These are phyloP conservation scores for Aspergillus heteromorphus DNA, from an alignment of 495 filamentous ascomycete genomes.

Conservation along the genomic window DNA sequence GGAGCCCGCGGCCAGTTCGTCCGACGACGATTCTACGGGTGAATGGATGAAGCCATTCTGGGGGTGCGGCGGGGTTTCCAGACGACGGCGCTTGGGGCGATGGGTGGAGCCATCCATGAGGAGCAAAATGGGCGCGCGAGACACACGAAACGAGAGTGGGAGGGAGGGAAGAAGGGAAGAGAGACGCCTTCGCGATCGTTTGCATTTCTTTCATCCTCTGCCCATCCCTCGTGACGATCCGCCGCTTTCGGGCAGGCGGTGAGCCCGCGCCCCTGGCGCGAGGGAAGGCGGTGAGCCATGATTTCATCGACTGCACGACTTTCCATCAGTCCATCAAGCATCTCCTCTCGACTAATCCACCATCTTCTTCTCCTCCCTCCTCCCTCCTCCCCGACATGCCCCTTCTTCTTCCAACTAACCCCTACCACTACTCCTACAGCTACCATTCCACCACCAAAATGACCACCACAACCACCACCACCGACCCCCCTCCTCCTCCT, in stretches of 20 bases:
- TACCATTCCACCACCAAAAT: neutral
- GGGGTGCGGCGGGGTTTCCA: slow-evolving; percentile 26
- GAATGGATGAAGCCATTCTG: slow-evolving; percentile 20
- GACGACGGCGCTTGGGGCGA: slow-evolving; percentile 52
- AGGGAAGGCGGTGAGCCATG: neutral
- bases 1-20: slow-evolving; percentile 45
- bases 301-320: neutral
- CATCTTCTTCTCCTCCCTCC: neutral
- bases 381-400: neutral
- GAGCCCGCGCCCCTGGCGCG: neutral
- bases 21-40: slow-evolving; percentile 46
- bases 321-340: neutral
- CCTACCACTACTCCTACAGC: neutral
- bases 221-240: slow-evolving; percentile 1
- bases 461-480: neutral
- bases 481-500: slow-evolving; percentile 16
- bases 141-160: slow-evolving; percentile 7
- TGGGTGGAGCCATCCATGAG: slow-evolving; percentile 30
- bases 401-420: neutral
- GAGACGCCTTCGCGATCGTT: neutral
- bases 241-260: slow-evolving; percentile 9
- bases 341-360: neutral
- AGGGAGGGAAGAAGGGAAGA: slow-evolving; percentile 2
- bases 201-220: neutral
- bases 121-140: neutral